These are phyloP conservation scores for Pholiota conissans DNA, from an alignment of 768 basidiomycete species.

Conservation along the genomic window DNA sequence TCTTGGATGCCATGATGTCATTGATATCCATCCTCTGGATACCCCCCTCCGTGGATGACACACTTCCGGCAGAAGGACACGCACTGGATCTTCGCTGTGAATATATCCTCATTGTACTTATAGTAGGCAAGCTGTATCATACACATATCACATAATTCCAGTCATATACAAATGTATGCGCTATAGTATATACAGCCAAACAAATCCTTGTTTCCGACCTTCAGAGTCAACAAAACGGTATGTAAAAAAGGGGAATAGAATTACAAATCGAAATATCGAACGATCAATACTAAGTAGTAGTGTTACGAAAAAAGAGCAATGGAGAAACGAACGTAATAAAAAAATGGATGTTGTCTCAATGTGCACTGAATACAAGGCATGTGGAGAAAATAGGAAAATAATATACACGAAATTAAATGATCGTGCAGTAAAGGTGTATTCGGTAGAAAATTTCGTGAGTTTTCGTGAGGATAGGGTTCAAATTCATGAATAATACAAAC, in stretches of 20 bases:
- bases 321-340: not conserved
- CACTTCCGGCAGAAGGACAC: not conserved
- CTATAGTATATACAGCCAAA: no score
- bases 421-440: slow-evolving; percentile 3
- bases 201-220: not conserved
- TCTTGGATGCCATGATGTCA: no score
- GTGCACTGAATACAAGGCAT: slow-evolving; percentile 1
- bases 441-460: slow-evolving; percentile 14
- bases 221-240: no score
- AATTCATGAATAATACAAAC: not conserved
- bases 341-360: not conserved
- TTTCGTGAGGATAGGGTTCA: slow-evolving; percentile 12
- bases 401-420: not conserved
- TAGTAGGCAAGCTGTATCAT: not conserved
- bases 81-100: not conserved
- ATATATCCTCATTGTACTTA: not conserved
- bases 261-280: slow-evolving; percentile 7
- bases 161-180: not conserved
- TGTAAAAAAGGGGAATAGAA: not conserved
- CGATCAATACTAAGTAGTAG: not conserved
- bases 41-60: not conserved
- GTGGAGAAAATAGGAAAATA: slow-evolving; percentile 2
- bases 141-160: not conserved
- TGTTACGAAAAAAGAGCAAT: not conserved
- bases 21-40: no score